phyloP scores from a whole-genome alignment of 768 basidiomycete genomes.

The Suillus variegatus region DNA sequence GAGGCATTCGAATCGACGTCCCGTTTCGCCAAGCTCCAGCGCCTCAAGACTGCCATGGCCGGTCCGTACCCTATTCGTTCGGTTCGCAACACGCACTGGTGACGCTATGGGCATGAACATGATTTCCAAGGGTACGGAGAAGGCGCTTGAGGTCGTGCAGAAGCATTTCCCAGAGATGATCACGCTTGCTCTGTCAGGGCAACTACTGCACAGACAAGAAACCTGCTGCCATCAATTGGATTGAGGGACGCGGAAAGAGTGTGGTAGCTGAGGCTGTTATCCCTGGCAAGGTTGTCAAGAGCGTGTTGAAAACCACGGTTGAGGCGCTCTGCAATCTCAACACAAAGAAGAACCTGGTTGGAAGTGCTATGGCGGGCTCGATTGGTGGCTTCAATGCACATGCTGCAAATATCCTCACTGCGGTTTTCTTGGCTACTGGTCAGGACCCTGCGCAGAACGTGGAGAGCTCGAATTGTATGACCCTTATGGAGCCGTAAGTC shows the following conservation, averaged over 20 bases:
- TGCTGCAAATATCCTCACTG: constrained; percentile 95
- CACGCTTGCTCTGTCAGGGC: constrained; percentile 86
- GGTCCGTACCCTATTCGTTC: constrained; percentile 91
- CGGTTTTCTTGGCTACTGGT: constrained; percentile 93
- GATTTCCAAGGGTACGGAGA: constrained; percentile 98
- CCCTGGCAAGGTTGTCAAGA: constrained; percentile 85
- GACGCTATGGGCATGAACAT: constrained; percentile 99
- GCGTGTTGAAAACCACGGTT: constrained; percentile 94
- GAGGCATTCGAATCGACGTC: constrained; percentile 93
- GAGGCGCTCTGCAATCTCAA: constrained; percentile 88
- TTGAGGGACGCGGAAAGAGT: constrained; percentile 97
- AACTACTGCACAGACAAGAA: constrained; percentile 99
- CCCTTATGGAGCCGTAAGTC: constrained; percentile 96
- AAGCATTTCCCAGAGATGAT: constrained; percentile 88
- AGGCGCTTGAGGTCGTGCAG: constrained; percentile 80
- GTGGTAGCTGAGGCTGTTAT: constrained; percentile 95
- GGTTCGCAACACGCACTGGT: constrained; percentile 93
- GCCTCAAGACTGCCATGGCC: constrained; percentile 86
- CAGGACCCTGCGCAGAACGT: constrained; percentile 99
- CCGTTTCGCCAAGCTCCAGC: constrained; percentile 85
- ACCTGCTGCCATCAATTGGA: constrained; percentile 99
- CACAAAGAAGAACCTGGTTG: constrained; percentile 95
- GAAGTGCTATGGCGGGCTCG: constrained; percentile 98
- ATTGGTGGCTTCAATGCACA: constrained; percentile 99
- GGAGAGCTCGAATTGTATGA: constrained; percentile 98